Evolutionary conservation across 306 rosid species (phyloP).

Genomic region (Quercus ilex): DNA sequence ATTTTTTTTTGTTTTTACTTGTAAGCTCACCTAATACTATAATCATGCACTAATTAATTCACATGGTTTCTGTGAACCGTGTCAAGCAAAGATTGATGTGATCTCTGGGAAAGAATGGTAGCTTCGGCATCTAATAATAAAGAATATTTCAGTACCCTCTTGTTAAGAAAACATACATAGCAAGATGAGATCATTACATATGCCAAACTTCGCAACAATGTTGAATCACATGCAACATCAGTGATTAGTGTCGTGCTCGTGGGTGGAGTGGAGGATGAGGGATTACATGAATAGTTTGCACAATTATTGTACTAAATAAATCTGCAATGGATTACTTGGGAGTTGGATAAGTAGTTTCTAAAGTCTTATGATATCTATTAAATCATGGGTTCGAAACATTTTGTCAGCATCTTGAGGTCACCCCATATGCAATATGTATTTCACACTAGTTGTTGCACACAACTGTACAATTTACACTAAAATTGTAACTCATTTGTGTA

Average conservation of each 20-base stretch:
- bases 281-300: no score
- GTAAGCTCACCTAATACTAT: neutral
- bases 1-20: neutral
- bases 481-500: no score
- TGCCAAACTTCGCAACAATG: neutral
- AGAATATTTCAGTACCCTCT: neutral
- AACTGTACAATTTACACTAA: no score
- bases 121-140: neutral
- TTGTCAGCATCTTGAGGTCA: accelerated
- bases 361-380: no score
- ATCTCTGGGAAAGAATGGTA: neutral
- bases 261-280: no score
- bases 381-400: accelerated
- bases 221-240: neutral
- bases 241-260: no score
- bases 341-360: no score
- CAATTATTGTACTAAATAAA: neutral
- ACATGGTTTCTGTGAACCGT: neutral
- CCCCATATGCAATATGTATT: no score
- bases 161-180: neutral
- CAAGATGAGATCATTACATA: neutral
- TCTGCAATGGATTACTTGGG: no score
- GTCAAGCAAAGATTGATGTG: neutral
- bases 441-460: no score
- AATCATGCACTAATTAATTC: neutral